These are phyloP conservation scores for Verticillium longisporum DNA, from an alignment of 2,329 filamentous ascomycete genomes.

Conservation along the genomic window DNA sequence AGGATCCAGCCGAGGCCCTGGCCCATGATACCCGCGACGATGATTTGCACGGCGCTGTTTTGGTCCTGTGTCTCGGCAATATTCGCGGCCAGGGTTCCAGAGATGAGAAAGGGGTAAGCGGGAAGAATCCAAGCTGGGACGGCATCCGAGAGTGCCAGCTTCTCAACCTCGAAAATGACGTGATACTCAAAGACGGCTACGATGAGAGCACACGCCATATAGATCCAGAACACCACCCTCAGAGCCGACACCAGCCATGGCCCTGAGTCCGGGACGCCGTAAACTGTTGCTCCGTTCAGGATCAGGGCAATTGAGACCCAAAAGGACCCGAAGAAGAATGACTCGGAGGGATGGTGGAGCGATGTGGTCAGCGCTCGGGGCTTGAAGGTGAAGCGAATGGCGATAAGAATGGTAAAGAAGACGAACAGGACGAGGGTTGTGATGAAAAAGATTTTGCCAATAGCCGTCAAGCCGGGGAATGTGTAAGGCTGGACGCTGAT, in stretches of 20 bases:
- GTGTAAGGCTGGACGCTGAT: constrained; percentile 28
- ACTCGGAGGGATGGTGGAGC: constrained; percentile 58
- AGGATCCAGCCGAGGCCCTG: constrained; percentile 47
- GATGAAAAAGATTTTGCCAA: constrained; percentile 39
- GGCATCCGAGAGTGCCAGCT: constrained; percentile 39
- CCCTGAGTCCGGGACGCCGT: constrained; percentile 41
- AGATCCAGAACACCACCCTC: constrained; percentile 42
- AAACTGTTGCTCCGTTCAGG: constrained; percentile 56
- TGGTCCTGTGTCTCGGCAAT: constrained; percentile 39
- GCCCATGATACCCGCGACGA: constrained; percentile 41
- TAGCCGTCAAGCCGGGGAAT: constrained; percentile 34
- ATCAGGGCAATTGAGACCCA: constrained; percentile 58
- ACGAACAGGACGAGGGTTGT: constrained; percentile 41
- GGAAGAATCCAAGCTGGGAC: constrained; percentile 49
- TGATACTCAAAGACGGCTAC: constrained; percentile 20
- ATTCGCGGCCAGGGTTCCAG: constrained; percentile 42
- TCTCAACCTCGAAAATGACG: constrained; percentile 22
- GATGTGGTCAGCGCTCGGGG: constrained; percentile 53
- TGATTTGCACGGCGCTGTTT: constrained; percentile 38
- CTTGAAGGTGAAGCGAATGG: constrained; percentile 49
- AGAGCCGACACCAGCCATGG: constrained; percentile 40
- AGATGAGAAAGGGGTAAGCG: constrained; percentile 47
- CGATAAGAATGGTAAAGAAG: constrained; percentile 43
- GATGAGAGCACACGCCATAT: constrained; percentile 26
- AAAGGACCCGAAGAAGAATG: constrained; percentile 53